Evolutionary conservation across 2,329 filamentous ascomycete genomes (phyloP).

Genomic region (Aspergillus sp.): DNA sequence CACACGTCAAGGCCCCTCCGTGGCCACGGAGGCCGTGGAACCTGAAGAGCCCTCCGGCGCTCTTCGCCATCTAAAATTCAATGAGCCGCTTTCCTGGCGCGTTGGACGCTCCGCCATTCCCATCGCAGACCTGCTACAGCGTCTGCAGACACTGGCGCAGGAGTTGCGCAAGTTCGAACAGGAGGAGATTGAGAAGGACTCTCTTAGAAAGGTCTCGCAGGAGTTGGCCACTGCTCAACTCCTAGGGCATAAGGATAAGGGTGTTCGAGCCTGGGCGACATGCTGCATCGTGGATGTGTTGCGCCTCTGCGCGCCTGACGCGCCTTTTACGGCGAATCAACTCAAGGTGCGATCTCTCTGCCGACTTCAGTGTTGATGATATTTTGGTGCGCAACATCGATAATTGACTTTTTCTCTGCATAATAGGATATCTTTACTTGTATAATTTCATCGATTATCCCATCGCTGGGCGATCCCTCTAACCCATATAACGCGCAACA

Average conservation of each 20-base stretch:
- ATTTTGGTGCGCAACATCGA: neutral
- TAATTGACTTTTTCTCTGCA: neutral
- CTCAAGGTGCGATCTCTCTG: slow-evolving; percentile 66
- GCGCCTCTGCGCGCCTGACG: slow-evolving; percentile 88
- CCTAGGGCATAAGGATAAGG: slow-evolving; percentile 86
- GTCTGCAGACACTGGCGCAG: slow-evolving; percentile 75
- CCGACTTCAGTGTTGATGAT: neutral
- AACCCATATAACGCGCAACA: slow-evolving; percentile 93
- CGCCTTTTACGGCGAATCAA: slow-evolving; percentile 86
- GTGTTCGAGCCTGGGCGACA: slow-evolving; percentile 84
- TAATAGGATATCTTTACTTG: slow-evolving; percentile 86
- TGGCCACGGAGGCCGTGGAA: slow-evolving; percentile 32
- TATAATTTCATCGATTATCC: slow-evolving; percentile 79
- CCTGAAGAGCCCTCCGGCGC: slow-evolving; percentile 33
- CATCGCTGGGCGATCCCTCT: slow-evolving; percentile 79
- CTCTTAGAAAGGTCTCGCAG: slow-evolving; percentile 78
- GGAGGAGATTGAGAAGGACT: slow-evolving; percentile 78
- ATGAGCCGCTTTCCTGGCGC: slow-evolving; percentile 85
- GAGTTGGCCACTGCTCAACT: slow-evolving; percentile 81
- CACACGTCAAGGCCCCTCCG: slow-evolving; percentile 39
- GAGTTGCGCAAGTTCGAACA: slow-evolving; percentile 87
- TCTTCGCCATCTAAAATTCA: slow-evolving; percentile 65
- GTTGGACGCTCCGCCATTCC: slow-evolving; percentile 80
- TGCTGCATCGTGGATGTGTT: slow-evolving; percentile 92
- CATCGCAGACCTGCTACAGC: slow-evolving; percentile 75